These are phyloP conservation scores for Rhytidhysteron rufulum DNA, from an alignment of 2,329 filamentous ascomycete genomes.

Conservation along the genomic window DNA sequence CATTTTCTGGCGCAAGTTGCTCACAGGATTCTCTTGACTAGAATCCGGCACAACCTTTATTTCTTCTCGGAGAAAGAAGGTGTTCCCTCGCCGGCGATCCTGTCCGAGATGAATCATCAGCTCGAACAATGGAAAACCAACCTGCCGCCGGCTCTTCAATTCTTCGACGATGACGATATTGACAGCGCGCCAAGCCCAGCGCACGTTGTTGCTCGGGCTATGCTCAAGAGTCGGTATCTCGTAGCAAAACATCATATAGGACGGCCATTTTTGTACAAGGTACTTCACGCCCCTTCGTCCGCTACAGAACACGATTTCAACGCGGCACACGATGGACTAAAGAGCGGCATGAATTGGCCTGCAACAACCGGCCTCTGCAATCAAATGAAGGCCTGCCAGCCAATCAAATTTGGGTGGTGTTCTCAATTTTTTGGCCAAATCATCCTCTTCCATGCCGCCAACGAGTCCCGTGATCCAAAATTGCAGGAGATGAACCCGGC, in stretches of 20 bases:
- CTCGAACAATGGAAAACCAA: conserved; percentile 54
- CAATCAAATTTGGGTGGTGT: conserved; percentile 37
- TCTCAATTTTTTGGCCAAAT: conserved; percentile 36
- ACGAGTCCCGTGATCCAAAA: conserved; percentile 22
- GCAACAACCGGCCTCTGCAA: conserved; percentile 32
- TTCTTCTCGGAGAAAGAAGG: conserved; percentile 42
- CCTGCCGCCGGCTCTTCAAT: conserved; percentile 47
- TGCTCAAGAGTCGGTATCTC: conserved; percentile 35
- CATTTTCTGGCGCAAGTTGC: conserved; percentile 56
- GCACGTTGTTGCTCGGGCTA: conserved; percentile 36
- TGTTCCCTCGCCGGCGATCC: conserved; percentile 45
- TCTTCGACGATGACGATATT: conserved; percentile 33
- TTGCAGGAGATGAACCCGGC: conserved; percentile 27
- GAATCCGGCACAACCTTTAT: conserved; percentile 50
- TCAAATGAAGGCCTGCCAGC: conserved; percentile 32
- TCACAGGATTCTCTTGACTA: conserved; percentile 53
- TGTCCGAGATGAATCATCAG: conserved; percentile 52
- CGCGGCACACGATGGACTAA: conserved; percentile 24
- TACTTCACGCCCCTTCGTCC: conserved; percentile 26
- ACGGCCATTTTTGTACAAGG: conserved; percentile 36
- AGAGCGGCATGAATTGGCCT: conserved; percentile 35
- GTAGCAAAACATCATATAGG: conserved; percentile 37
- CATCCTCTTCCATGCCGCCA: conserved; percentile 29
- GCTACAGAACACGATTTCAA: conserved; percentile 29
- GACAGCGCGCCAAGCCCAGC: conserved; percentile 26